Percentiles rank a stretch among this genome's conserved stretches.
These are phyloP conservation scores for Wickerhamiella bombiphila DNA, from an alignment of 805 yeast species.

Conservation along the genomic window DNA sequence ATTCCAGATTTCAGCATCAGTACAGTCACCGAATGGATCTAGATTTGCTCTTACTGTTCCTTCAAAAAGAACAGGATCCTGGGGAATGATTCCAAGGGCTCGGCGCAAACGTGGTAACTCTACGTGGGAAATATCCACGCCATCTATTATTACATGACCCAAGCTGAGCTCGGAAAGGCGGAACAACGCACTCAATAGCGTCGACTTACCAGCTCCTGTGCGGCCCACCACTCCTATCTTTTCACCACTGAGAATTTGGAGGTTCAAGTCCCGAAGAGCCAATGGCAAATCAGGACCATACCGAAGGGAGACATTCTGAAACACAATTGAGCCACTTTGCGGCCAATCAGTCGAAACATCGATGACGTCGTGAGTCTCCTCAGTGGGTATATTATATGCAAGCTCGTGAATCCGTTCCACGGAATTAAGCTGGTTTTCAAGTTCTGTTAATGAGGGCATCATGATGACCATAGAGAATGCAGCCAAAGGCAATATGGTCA, in stretches of 20 bases:
- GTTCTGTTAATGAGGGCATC: not conserved
- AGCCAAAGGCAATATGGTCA: not conserved
- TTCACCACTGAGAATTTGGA: constrained; percentile 39
- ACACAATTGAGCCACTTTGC: constrained; percentile 38
- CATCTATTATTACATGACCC: constrained; percentile 50
- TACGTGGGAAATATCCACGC: constrained; percentile 41
- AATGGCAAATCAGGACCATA: constrained; percentile 52
- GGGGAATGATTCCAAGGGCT: constrained; percentile 69
- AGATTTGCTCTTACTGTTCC: constrained; percentile 62
- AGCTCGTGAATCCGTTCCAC: constrained; percentile 55
- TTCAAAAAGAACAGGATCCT: constrained; percentile 70
- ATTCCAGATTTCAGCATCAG: constrained; percentile 51
- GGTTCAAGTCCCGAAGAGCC: constrained; percentile 42
- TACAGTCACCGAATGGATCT: constrained; percentile 50
- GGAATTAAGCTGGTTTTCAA: constrained; percentile 53
- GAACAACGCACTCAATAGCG: constrained; percentile 57
- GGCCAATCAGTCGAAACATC: constrained; percentile 39
- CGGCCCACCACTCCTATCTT: constrained; percentile 79
- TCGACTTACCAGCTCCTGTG: constrained; percentile 79
- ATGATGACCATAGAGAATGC: not conserved
- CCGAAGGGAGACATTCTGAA: constrained; percentile 41
- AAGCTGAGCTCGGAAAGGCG: constrained; percentile 43
- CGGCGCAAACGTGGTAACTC: constrained; percentile 57
- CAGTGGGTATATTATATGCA: constrained; percentile 42
- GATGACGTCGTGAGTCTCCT: constrained; percentile 28